These are phyloP conservation scores for Dactylellina leptospora DNA, from an alignment of 2,329 filamentous ascomycete genomes.

Conservation along the genomic window DNA sequence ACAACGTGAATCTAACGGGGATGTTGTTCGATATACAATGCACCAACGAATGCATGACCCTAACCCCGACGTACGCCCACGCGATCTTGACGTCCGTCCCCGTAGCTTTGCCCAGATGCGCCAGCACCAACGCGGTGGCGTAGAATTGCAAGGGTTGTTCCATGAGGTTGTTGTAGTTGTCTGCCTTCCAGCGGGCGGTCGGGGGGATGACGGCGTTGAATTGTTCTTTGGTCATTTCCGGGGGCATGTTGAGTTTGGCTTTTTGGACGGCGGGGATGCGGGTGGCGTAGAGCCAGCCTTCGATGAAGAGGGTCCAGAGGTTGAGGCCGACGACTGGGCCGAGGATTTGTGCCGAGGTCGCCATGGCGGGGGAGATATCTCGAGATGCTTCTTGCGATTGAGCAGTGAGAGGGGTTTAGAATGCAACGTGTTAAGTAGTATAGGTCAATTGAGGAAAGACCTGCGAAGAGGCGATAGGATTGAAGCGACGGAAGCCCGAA, in stretches of 20 bases:
- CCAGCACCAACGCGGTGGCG: slow-evolving; percentile 60
- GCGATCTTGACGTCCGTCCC: slow-evolving; percentile 59
- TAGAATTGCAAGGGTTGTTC: slow-evolving; percentile 64
- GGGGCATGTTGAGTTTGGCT: slow-evolving; percentile 56
- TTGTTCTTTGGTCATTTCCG: slow-evolving; percentile 56
- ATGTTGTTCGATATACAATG: slow-evolving; percentile 61
- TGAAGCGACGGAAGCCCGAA: no score
- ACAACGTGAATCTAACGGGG: slow-evolving; percentile 59
- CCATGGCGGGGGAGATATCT: background rate
- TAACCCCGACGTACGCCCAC: slow-evolving; percentile 62
- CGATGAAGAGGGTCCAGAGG: slow-evolving; percentile 62
- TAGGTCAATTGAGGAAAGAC: background rate
- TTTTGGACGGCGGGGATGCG: slow-evolving; percentile 60
- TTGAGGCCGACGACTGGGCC: slow-evolving; percentile 59
- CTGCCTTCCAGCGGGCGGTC: slow-evolving; percentile 59
- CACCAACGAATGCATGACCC: slow-evolving; percentile 61
- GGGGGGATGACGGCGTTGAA: slow-evolving; percentile 57
- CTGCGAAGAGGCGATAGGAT: background rate
- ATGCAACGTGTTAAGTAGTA: background rate
- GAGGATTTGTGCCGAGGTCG: slow-evolving; percentile 53
- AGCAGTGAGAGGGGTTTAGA: no score
- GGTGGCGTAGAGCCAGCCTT: slow-evolving; percentile 61
- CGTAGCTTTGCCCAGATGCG: slow-evolving; percentile 55
- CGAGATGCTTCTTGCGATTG: background rate
- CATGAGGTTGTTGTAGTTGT: slow-evolving; percentile 63